Evolutionary conservation across 495 filamentous ascomycete species (phyloP), one percentile per base, ranked within the genome.

Genomic region (Rhizodiscina lignyota): DNA sequence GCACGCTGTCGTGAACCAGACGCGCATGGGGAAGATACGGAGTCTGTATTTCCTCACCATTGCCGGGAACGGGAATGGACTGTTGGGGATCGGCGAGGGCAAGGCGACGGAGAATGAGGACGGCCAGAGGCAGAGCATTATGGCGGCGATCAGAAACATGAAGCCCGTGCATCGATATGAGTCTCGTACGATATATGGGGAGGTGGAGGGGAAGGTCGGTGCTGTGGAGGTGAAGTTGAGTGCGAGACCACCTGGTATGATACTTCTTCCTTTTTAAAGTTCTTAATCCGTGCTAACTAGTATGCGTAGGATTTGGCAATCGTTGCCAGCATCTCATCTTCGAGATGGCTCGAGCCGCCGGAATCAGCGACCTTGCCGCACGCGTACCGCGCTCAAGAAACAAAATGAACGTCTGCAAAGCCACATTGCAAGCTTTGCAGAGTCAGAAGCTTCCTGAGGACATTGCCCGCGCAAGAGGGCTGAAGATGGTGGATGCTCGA

Each of bases 381-480:
- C 68, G 68, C 23, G 79, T 91, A 29, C 70, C 70, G 30, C 68
- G 83, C 18, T 76, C 78, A 18, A 63, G 83, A 38, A 99, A 94
- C 65, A 79, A 78, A 36, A 91, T 96, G 83, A 99, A 99, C 59
- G 78, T 83, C 11, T 76, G 92, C 47, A 94, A 94, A 62, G 87
- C 89, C 11, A 71, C 79, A 20, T 79, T 79, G 50, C 47, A 85
- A 51, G 89, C 87, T 1, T 63, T 99, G 30, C 64, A 68, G 59
- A 77, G 58, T 59, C 89, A 99, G 63, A 68, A 64, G 39, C 59
- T 87, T 44, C 91, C 91, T 6, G 83, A 96, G 51, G 75, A 84
- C 47, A 68, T 97, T 51, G 89, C 89, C 30, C 62, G 76, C 21
- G 87, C 77, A 27, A 59, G 83, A 34, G 87, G 89, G 30, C 84